Conservation (phyloP, 257 asterid species). For the Solanum microdontum region DNA sequence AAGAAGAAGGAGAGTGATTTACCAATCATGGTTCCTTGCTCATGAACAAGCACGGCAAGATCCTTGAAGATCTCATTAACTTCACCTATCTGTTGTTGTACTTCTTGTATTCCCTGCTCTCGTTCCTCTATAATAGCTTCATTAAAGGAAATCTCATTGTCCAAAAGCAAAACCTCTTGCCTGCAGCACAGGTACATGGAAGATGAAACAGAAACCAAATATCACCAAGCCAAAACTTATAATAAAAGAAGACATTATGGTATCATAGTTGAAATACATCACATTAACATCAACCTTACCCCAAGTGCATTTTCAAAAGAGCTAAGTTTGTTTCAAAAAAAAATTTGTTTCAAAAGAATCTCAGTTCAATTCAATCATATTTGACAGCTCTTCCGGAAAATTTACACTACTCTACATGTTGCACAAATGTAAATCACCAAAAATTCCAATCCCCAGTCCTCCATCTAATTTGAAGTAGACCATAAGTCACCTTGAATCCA, state of each 20-base stretch:
- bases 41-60: constrained; percentile 81
- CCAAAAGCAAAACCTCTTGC: constrained; percentile 76
- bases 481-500: neutral
- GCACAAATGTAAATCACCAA: neutral
- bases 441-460: neutral
- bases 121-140: constrained; percentile 95
- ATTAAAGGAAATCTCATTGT: constrained; percentile 83
- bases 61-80: constrained; percentile 94
- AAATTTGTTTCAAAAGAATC: neutral
- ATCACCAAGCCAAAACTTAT: neutral
- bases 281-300: neutral
- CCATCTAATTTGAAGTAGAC: neutral
- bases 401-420: neutral
- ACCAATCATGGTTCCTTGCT: constrained; percentile 95
- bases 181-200: constrained; percentile 30
- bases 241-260: neutral
- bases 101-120: constrained; percentile 90
- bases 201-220: neutral
- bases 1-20: constrained; percentile 9
- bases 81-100: constrained; percentile 91
- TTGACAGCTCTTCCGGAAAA: neutral
- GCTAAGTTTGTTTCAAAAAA: neutral
- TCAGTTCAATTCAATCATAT: neutral
- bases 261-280: neutral
- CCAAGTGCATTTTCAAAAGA: neutral